These are phyloP conservation scores for Talaromyces nanjingensis DNA, from an alignment of 495 filamentous ascomycete genomes.

Conservation along the genomic window DNA sequence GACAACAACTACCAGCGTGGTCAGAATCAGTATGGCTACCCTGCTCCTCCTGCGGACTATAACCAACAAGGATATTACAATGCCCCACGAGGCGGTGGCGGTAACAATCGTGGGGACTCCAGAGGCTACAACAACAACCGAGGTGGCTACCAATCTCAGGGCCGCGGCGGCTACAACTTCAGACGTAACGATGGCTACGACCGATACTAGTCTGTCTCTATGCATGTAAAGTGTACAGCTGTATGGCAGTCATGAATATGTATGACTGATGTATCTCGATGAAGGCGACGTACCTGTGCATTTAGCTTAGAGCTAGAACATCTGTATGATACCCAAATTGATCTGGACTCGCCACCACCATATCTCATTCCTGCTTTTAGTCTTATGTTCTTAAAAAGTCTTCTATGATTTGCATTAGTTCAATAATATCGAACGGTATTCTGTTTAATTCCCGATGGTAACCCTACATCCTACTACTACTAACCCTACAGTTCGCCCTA, in stretches of 20 bases:
- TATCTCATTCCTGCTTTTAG: background rate
- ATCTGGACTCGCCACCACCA: background rate
- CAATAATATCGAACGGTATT: background rate
- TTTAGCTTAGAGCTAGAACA: slow-evolving; percentile 1
- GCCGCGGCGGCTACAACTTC: slow-evolving; percentile 22
- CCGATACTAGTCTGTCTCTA: slow-evolving; percentile 23
- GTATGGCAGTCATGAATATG: background rate
- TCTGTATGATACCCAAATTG: slow-evolving; percentile 6
- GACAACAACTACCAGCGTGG: slow-evolving; percentile 22
- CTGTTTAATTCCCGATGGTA: background rate
- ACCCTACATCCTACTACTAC: background rate
- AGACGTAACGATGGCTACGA: slow-evolving; percentile 31
- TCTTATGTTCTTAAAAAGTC: background rate
- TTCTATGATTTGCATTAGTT: background rate
- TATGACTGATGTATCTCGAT: background rate
- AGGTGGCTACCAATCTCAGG: slow-evolving; percentile 21
- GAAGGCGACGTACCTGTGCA: background rate
- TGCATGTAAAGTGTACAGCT: background rate
- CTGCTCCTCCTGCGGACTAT: slow-evolving; percentile 14
- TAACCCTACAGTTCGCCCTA: background rate
- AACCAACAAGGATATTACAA: slow-evolving; percentile 17
- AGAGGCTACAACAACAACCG: slow-evolving; percentile 9
- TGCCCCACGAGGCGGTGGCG: slow-evolving; percentile 10
- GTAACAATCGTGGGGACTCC: background rate
- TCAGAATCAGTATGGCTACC: slow-evolving; percentile 25